Percentiles rank a stretch among this genome's conserved stretches.
These are phyloP conservation scores for Inosperma sp. DNA, from an alignment of 768 basidiomycete species.

Conservation along the genomic window DNA sequence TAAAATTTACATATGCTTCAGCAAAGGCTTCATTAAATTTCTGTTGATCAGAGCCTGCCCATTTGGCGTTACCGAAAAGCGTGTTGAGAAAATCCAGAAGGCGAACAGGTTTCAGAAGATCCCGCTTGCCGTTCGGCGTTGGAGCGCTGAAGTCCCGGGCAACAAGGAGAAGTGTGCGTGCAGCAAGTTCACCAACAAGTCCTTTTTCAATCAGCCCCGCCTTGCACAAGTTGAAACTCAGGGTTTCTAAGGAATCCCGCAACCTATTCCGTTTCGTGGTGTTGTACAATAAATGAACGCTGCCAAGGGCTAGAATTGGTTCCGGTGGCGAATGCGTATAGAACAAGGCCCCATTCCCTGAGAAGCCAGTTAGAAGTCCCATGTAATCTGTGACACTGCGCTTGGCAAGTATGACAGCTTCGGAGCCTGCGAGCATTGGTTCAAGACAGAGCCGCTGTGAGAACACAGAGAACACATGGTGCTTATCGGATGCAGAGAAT, in stretches of 20 bases:
- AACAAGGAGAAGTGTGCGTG: constrained; percentile 5
- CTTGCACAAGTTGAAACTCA: background rate
- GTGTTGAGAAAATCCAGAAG: constrained; percentile 3
- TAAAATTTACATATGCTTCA: background rate
- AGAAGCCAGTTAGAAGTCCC: background rate
- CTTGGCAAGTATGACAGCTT: background rate
- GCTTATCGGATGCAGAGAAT: background rate
- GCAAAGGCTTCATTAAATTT: background rate
- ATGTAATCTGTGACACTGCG: constrained; percentile 1
- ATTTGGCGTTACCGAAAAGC: background rate
- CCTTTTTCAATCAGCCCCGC: constrained; percentile 1
- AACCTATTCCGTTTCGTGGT: background rate
- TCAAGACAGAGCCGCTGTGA: background rate
- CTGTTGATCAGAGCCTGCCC: background rate
- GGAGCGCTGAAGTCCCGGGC: background rate
- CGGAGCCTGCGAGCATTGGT: background rate
- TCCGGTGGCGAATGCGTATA: background rate
- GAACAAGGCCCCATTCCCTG: background rate
- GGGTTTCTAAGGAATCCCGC: background rate
- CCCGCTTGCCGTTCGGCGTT: background rate
- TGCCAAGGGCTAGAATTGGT: constrained; percentile 3
- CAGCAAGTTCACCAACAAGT: constrained; percentile 5
- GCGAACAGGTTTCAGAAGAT: constrained; percentile 3
- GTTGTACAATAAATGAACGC: background rate
- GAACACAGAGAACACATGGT: background rate